A percentile compares a stretch with the other conserved stretches of the same genome.
Conservation (phyloP, 1,139 yeast genomes). For the Chernovozyma sophiae-reginae region DNA sequence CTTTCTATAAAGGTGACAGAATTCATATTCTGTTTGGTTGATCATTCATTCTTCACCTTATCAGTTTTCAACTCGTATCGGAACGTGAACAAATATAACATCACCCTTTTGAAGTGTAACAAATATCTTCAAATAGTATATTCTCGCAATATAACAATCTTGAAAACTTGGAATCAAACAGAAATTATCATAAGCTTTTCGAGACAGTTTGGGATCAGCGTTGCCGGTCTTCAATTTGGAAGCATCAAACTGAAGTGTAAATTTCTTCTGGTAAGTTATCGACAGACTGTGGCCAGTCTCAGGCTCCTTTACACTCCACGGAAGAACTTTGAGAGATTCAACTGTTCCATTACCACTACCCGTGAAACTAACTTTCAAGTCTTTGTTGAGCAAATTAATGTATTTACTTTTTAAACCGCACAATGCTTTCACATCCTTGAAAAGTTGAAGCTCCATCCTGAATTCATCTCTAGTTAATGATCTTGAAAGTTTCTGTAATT, state of each 20-base stretch:
- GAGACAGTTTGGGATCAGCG: neutral
- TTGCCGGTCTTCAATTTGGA: neutral
- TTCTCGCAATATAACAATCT: conserved; percentile 29
- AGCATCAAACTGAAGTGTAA: neutral
- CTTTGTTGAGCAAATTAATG: conserved; percentile 21
- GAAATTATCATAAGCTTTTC: conserved; percentile 12
- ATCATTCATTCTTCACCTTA: too few relatives aligned
- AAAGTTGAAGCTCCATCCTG: conserved; percentile 25
- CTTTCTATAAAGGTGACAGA: too few relatives aligned
- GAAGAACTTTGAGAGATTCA: neutral
- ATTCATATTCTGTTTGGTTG: too few relatives aligned
- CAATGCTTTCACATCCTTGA: conserved; percentile 30
- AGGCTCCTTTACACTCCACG: conserved; percentile 2
- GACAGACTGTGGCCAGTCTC: neutral
- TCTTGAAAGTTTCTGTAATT: conserved; percentile 18
- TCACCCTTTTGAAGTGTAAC: conserved; percentile 33
- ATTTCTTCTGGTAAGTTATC: conserved; percentile 1
- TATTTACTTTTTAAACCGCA: conserved; percentile 24
- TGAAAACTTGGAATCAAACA: conserved; percentile 40
- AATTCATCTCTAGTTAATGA: conserved; percentile 24
- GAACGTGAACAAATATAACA: conserved; percentile 30
- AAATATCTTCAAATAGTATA: conserved; percentile 29
- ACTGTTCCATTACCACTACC: neutral
- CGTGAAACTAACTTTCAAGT: conserved; percentile 9
- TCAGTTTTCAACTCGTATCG: conserved; percentile 26